phyloP scores from a whole-genome alignment of 73 alveolate genomes.

The Strombidium stylifer region DNA sequence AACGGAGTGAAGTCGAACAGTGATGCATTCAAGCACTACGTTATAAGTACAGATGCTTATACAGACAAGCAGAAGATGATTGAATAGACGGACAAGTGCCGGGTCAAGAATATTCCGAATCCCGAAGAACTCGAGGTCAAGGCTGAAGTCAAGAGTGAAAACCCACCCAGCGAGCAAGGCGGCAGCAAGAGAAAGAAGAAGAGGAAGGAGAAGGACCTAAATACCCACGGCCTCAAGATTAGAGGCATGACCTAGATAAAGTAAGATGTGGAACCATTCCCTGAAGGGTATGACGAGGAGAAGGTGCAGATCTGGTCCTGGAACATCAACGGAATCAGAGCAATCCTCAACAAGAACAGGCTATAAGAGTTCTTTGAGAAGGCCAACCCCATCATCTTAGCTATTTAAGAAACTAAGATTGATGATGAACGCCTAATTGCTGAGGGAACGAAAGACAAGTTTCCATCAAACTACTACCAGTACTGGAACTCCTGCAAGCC shows the following conservation, averaged over 20 bases:
- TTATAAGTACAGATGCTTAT: too few relatives aligned
- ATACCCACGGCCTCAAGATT: not conserved
- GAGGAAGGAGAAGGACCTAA: not conserved
- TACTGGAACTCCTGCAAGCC: conserved; percentile 77
- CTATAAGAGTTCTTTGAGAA: conserved; percentile 59
- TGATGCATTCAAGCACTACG: conserved; percentile 25
- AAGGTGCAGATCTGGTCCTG: conserved; percentile 64
- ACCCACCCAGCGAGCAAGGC: not conserved
- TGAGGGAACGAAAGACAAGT: conserved; percentile 34
- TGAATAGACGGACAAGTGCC: not conserved
- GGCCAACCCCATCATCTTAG: conserved; percentile 75
- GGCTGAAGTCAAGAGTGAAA: too few relatives aligned
- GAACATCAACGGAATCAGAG: conserved; percentile 90
- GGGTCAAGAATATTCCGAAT: too few relatives aligned
- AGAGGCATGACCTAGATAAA: not conserved
- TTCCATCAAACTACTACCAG: conserved; percentile 63
- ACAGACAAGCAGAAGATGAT: conserved; percentile 6
- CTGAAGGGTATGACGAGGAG: conserved; percentile 21
- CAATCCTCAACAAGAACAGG: conserved; percentile 66
- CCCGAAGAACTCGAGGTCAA: too few relatives aligned
- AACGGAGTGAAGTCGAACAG: conserved; percentile 24
- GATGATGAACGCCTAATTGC: conserved; percentile 62
- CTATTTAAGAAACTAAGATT: conserved; percentile 84
- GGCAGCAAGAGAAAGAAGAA: not conserved
- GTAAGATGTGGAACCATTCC: not conserved